phyloP scores from a whole-genome alignment of 1,139 yeast genomes.

The Pichia sp. region DNA sequence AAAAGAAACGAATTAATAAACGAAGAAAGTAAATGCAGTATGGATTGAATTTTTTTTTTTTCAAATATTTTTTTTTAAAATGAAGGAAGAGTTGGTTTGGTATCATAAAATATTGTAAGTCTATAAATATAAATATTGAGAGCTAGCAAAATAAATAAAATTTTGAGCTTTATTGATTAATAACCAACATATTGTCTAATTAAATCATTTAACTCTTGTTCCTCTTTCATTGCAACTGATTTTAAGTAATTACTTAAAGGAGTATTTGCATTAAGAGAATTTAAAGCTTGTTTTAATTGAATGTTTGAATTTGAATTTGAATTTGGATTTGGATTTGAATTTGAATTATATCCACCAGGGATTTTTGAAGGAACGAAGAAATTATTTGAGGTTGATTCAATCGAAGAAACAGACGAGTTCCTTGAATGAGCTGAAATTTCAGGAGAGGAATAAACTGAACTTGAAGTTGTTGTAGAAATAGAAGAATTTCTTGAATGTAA shows the following conservation, averaged over 20 bases:
- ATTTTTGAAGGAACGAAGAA: neutral
- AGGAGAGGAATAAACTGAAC: constrained; percentile 12
- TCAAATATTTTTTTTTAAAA: no score
- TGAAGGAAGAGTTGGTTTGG: neutral
- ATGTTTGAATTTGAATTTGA: neutral
- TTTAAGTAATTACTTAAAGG: constrained; percentile 24
- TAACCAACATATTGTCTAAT: constrained; percentile 29
- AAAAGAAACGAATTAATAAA: neutral
- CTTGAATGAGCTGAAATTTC: constrained; percentile 21
- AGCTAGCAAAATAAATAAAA: no score
- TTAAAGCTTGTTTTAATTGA: constrained; percentile 6
- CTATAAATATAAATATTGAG: neutral
- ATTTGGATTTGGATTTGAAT: neutral
- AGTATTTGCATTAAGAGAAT: constrained; percentile 12
- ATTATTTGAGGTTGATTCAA: constrained; percentile 12
- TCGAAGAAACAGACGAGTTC: constrained; percentile 26
- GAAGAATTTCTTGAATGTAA: constrained; percentile 27
- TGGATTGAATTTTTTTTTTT: no score
- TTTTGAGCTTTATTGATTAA: constrained; percentile 1
- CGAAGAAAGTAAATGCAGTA: neutral
- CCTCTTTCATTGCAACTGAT: constrained; percentile 28
- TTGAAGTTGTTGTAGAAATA: constrained; percentile 20
- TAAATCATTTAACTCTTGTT: constrained; percentile 27
- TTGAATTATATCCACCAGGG: no score
- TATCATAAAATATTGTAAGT: neutral